These are phyloP conservation scores for Epichloe uncinata DNA, from an alignment of 2,329 filamentous ascomycete species.

Conservation along the genomic window DNA sequence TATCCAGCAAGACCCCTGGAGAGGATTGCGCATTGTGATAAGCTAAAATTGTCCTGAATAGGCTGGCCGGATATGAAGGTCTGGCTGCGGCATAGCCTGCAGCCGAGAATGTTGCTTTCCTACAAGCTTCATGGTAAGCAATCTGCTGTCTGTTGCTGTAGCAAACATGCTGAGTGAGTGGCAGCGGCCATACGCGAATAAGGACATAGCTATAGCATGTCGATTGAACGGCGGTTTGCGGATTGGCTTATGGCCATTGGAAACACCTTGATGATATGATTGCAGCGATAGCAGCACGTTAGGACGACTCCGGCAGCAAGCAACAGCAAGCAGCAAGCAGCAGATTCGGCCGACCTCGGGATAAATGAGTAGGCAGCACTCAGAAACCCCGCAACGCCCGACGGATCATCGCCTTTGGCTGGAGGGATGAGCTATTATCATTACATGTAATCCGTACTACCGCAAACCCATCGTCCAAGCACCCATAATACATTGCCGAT, in stretches of 20 bases:
- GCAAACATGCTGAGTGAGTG: background rate
- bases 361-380: background rate
- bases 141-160: background rate
- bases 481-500: background rate
- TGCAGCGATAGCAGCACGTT: background rate
- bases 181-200: constrained; percentile 29
- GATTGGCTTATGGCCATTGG: background rate
- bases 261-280: background rate
- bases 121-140: constrained; percentile 14
- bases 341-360: constrained; percentile 6
- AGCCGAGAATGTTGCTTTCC: constrained; percentile 41
- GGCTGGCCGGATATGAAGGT: constrained; percentile 40
- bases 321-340: background rate
- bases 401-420: background rate
- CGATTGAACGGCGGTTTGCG: too few species aligned
- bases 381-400: background rate
- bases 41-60: constrained; percentile 39
- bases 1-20: constrained; percentile 32
- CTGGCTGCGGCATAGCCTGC: constrained; percentile 46
- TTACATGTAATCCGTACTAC: too few species aligned
- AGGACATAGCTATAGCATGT: constrained; percentile 25
- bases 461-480: too few species aligned
- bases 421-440: too few species aligned
- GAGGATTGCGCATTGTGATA: constrained; percentile 32
- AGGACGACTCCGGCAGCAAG: too few species aligned